These are phyloP conservation scores for Udeniomyces megalosporus DNA, from an alignment of 768 basidiomycete species.

Conservation along the genomic window DNA sequence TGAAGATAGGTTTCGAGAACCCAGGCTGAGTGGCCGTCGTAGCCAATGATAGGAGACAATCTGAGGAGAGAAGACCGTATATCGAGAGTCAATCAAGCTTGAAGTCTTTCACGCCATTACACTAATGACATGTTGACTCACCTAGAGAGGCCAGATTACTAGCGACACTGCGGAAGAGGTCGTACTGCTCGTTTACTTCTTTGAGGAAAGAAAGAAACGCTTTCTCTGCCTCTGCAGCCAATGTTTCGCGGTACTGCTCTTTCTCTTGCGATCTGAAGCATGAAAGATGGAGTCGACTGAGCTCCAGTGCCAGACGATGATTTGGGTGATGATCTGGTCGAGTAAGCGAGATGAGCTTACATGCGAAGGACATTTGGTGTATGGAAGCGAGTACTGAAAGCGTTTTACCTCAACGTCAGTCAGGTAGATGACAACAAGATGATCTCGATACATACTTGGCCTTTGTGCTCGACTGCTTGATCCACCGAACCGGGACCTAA, in stretches of 20 bases:
- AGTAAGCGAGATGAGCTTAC: conserved; percentile 21
- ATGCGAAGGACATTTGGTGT: conserved; percentile 39
- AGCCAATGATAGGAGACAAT: conserved; percentile 75
- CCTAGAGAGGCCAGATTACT: conserved; percentile 59
- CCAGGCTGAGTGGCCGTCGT: conserved; percentile 56
- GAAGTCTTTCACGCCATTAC: not conserved
- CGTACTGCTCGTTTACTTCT: conserved; percentile 59
- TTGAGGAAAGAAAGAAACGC: conserved; percentile 53
- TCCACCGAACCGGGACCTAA: conserved; percentile 33
- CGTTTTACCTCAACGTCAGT: no score
- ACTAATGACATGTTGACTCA: not conserved
- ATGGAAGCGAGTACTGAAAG: conserved; percentile 46
- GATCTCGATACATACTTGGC: not conserved
- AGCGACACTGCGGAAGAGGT: conserved; percentile 52
- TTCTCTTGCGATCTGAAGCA: conserved; percentile 47
- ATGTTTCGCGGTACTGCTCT: conserved; percentile 55
- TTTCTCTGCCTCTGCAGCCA: conserved; percentile 38
- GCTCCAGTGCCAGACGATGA: no score
- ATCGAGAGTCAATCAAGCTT: no score
- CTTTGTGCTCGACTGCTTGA: conserved; percentile 19
- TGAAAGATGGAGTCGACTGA: not conserved
- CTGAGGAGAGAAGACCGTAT: conserved; percentile 23
- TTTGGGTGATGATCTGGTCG: not conserved
- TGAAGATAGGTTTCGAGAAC: conserved; percentile 64
- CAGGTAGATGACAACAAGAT: conserved; percentile 32